phyloP scores from a whole-genome alignment of 2,329 filamentous ascomycete genomes.

The Aquanectria penicillioides region DNA sequence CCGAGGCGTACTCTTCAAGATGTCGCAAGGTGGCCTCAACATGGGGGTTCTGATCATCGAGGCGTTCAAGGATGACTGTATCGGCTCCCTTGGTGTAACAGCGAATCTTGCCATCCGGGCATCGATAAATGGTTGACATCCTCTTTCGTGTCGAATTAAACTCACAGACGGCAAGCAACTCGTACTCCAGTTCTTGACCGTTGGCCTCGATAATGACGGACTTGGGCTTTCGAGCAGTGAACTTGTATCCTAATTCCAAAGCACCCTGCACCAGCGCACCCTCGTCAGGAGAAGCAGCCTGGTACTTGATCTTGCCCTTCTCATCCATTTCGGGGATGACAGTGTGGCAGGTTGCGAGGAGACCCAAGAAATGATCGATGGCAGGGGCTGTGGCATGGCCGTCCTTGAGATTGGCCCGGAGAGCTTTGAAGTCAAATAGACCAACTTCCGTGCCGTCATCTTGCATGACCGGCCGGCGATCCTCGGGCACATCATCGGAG shows the following conservation, averaged over 20 bases:
- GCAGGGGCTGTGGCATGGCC: slow-evolving; percentile 59
- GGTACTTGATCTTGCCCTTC: slow-evolving; percentile 91
- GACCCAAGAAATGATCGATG: slow-evolving; percentile 83
- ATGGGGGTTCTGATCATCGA: slow-evolving; percentile 84
- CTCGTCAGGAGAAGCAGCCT: slow-evolving; percentile 96
- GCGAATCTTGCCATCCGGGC: slow-evolving; percentile 93
- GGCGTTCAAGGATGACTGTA: slow-evolving; percentile 93
- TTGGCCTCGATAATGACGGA: slow-evolving; percentile 85
- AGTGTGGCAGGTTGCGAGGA: slow-evolving; percentile 93
- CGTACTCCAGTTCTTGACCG: slow-evolving; percentile 81
- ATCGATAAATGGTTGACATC: slow-evolving; percentile 98
- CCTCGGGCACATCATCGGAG: slow-evolving; percentile 89
- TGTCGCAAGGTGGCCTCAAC: slow-evolving; percentile 92
- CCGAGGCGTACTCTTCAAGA: slow-evolving; percentile 97
- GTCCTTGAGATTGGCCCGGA: slow-evolving; percentile 74
- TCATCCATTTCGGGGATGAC: slow-evolving; percentile 92
- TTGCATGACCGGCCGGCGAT: slow-evolving; percentile 81
- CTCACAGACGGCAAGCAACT: slow-evolving; percentile 95
- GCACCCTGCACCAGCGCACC: slow-evolving; percentile 96
- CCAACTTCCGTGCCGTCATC: slow-evolving; percentile 83
- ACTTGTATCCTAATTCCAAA: slow-evolving; percentile 84
- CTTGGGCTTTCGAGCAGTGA: slow-evolving; percentile 88
- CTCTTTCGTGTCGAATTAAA: slow-evolving; percentile 95
- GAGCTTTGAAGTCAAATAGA: slow-evolving; percentile 83
- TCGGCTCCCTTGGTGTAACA: slow-evolving; percentile 97